Conservation (phyloP, 2,329 filamentous ascomycete species). For the Alternaria arbusti region DNA sequence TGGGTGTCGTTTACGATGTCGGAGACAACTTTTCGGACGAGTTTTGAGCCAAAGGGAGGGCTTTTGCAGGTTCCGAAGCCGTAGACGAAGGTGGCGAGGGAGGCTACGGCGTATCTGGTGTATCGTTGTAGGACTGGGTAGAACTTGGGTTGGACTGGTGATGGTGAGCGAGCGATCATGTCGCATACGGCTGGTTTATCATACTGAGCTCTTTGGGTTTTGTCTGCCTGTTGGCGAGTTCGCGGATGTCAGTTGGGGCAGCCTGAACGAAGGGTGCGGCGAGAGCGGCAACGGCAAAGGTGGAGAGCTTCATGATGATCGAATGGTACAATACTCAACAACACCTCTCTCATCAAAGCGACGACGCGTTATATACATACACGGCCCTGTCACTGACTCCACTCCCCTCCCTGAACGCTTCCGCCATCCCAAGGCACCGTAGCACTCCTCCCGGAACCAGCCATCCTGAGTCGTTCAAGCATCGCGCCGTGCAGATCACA, state of each 20-base stretch:
- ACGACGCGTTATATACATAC: background rate
- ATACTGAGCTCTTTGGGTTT: constrained; percentile 6
- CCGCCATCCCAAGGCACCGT: background rate
- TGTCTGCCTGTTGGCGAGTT: constrained; percentile 3
- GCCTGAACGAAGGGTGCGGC: constrained; percentile 7
- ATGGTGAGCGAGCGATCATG: background rate
- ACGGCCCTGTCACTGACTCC: background rate
- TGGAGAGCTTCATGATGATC: constrained; percentile 12
- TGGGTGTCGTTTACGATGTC: constrained; percentile 16
- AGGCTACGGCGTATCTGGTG: constrained; percentile 21
- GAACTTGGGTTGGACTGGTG: constrained; percentile 9
- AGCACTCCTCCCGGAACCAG: background rate
- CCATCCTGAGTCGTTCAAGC: background rate
- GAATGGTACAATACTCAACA: background rate
- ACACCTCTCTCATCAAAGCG: background rate
- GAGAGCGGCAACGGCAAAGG: constrained; percentile 12
- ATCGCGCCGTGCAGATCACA: background rate
- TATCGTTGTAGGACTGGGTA: constrained; percentile 19
- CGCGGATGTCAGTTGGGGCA: background rate
- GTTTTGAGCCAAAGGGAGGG: constrained; percentile 17
- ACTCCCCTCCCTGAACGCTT: background rate
- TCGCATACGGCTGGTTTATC: background rate
- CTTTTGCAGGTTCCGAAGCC: constrained; percentile 14
- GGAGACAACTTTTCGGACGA: constrained; percentile 12
- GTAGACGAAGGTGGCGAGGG: constrained; percentile 21